Evolutionary conservation across 1,284 basidiomycete species (phyloP), one percentile per base, ranked within the genome.

Genomic region (Ganoderma leucocontextum): DNA sequence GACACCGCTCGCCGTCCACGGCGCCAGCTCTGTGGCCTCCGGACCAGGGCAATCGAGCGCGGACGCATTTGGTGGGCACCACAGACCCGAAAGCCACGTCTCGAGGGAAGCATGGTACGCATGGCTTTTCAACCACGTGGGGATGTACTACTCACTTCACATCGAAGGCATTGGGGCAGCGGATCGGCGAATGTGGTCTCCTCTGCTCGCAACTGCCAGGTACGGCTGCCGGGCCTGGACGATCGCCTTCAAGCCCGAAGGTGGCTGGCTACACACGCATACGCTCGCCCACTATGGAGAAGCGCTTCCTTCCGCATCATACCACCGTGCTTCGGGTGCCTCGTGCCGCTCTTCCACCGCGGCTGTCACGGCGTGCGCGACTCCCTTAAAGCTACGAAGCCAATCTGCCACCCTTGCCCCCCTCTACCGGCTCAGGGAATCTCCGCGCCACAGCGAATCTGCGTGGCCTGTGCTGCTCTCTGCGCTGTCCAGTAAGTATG

Each of bases 291-390:
- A 55, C 52, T 29, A 35, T 33, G 17, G 52, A 15, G 52, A 55
- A 17, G 52, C 52, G 52, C 52, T 19, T 35, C 6, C 52, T 55
- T 35, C 29, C 29, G 17, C 52, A 35, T 55, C 33, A 35, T 35
- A 33, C 29, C 29, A 33, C 29, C 52, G 52, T 17, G 47, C 47
- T 49, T 49, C 47, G 22, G 47, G 25, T 49, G 47, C 47, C 25
- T 49, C 47, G n/a, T 25, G 47, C 47, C 47, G 47, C 47, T 49
- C 47, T 49, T 49, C 47, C 47, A 25, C 47, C 47, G 47, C 47
- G 47, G 47, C 47, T 22, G 47, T 49, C 47, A 29, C 47, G n/a
- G 47, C 47, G 10, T 22, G 47, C 12, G 25, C 47, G 22, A 49
- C 12, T 12, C 22, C 22, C 47, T 49, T 49, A 49, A 49, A 49